phyloP scores from a whole-genome alignment of 1,139 yeast species.

The Candida labiduridarum region DNA sequence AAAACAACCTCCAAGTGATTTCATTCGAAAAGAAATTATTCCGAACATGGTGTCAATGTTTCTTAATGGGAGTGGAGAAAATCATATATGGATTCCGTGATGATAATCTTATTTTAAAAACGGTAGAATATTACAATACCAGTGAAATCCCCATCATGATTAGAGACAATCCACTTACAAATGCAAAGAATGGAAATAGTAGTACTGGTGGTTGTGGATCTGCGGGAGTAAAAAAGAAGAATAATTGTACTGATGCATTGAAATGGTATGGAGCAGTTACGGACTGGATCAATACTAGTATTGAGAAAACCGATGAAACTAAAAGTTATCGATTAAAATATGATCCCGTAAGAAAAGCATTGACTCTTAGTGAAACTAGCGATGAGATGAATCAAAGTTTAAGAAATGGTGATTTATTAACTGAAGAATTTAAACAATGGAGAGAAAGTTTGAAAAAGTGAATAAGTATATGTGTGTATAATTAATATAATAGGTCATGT shows the following conservation, averaged over 20 bases:
- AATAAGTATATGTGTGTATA: too few species aligned
- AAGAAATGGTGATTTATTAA: conserved; percentile 45
- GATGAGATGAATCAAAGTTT: conserved; percentile 29
- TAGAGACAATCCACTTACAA: conserved; percentile 43
- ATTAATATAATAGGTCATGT: too few species aligned
- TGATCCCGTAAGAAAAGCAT: conserved; percentile 35
- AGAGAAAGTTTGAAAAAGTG: conserved; percentile 28
- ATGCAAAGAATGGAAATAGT: not conserved
- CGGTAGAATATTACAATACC: conserved; percentile 75
- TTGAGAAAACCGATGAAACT: conserved; percentile 50
- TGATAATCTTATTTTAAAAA: conserved; percentile 58
- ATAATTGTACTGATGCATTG: conserved; percentile 74
- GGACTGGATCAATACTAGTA: conserved; percentile 66
- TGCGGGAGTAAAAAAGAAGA: conserved; percentile 22
- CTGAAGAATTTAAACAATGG: conserved; percentile 65
- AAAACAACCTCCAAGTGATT: conserved; percentile 52
- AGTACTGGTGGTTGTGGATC: conserved; percentile 6
- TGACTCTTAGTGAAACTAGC: conserved; percentile 31
- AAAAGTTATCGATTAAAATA: conserved; percentile 35
- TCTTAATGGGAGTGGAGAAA: conserved; percentile 77
- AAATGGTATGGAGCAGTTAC: conserved; percentile 85
- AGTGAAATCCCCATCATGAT: conserved; percentile 73
- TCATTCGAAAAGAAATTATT: conserved; percentile 74
- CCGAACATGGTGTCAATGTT: conserved; percentile 92
- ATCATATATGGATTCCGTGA: conserved; percentile 88